Evolutionary conservation across 2,329 filamentous ascomycete species (phyloP).

Genomic region (Colletotrichum euphorbiae): DNA sequence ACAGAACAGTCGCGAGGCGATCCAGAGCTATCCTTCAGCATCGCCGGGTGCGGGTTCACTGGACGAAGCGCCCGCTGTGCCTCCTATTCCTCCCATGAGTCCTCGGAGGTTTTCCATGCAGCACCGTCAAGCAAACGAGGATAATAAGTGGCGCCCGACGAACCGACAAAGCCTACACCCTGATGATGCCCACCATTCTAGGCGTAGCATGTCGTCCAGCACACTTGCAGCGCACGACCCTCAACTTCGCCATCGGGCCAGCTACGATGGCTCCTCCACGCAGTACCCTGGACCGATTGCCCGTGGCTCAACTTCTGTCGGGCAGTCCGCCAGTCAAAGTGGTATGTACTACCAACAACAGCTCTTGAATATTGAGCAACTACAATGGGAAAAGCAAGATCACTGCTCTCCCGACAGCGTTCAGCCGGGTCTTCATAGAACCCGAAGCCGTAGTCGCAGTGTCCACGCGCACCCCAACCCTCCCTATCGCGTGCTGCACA

Average conservation of each 20-base stretch:
- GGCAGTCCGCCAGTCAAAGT: conserved; percentile 26
- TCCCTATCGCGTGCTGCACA: conserved; percentile 67
- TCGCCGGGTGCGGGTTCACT: conserved; percentile 23
- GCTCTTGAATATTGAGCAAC: conserved; percentile 32
- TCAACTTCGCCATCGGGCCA: conserved; percentile 49
- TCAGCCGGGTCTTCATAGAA: conserved; percentile 47
- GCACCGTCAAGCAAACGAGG: conserved; percentile 18
- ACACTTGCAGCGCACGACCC: conserved; percentile 32
- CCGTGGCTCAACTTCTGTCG: conserved; percentile 23
- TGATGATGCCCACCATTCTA: background rate
- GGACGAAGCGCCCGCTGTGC: conserved; percentile 38
- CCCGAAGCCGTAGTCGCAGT: conserved; percentile 27
- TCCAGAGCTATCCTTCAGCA: conserved; percentile 41
- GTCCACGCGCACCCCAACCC: conserved; percentile 42
- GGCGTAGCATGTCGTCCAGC: conserved; percentile 21
- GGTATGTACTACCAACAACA: conserved; percentile 39
- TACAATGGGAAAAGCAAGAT: conserved; percentile 46
- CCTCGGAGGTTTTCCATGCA: conserved; percentile 33
- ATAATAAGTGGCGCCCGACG: conserved; percentile 16
- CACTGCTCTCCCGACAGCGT: conserved; percentile 43
- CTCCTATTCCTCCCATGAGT: conserved; percentile 44
- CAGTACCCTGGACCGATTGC: conserved; percentile 41
- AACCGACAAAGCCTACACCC: conserved; percentile 1
- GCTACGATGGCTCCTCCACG: conserved; percentile 46
- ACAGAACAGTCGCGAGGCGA: conserved; percentile 41